Evolutionary conservation across 331 rosid genomes (phyloP).

Genomic region (Acacia concinna): DNA sequence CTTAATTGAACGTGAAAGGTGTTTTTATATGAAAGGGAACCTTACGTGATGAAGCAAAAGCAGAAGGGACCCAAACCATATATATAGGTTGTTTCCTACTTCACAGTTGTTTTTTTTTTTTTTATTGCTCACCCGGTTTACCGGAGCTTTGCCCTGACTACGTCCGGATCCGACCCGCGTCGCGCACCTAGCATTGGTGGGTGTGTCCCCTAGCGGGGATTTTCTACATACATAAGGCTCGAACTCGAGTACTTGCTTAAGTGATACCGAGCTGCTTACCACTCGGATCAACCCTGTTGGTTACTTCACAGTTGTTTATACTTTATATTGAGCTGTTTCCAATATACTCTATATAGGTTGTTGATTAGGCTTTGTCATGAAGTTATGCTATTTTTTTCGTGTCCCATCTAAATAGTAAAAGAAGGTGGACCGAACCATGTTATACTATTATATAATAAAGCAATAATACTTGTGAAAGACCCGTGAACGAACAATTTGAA

Average conservation of each 20-base stretch:
- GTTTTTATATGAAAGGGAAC: neutral
- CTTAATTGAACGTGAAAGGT: conserved; percentile 3
- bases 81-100: neutral
- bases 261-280: too few relatives aligned
- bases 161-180: too few relatives aligned
- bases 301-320: too few relatives aligned
- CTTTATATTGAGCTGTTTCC: conserved; percentile 25
- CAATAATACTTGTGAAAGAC: conserved; percentile 22
- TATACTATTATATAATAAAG: neutral
- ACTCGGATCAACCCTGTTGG: too few relatives aligned
- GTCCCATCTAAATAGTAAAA: conserved; percentile 23
- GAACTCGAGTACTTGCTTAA: too few relatives aligned
- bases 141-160: too few relatives aligned
- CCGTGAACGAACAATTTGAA: conserved; percentile 45
- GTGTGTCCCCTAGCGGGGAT: too few relatives aligned
- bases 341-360: conserved; percentile 42
- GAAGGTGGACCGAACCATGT: neutral
- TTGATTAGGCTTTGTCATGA: conserved; percentile 54
- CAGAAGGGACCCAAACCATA: too few relatives aligned
- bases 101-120: too few relatives aligned
- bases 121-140: too few relatives aligned
- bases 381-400: conserved; percentile 30
- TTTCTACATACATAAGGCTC: too few relatives aligned
- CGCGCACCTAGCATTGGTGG: too few relatives aligned
- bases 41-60: conserved; percentile 35